Conservation (phyloP, 352 stramenopile species). For the Globisporangium polare region DNA sequence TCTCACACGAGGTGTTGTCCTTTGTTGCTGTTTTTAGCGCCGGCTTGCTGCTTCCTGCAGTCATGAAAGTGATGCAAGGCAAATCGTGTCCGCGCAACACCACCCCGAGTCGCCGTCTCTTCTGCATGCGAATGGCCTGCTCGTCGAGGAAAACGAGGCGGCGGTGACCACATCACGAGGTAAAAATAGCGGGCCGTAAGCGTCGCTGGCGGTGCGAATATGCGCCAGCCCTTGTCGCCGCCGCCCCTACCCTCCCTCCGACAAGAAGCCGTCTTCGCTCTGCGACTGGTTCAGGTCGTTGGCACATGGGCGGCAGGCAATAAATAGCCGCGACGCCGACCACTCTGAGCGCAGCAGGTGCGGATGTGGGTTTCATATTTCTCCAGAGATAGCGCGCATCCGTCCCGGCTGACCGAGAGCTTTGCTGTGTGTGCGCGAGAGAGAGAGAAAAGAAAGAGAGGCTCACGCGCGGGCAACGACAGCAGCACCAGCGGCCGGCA, state of each 20-base stretch:
- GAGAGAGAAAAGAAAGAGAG: not conserved
- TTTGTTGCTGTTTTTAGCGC: not conserved
- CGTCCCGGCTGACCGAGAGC: not conserved
- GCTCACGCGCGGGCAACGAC: not conserved
- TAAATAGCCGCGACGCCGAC: constrained; percentile 5
- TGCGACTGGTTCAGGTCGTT: not conserved
- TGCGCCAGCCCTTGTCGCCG: too few relatives aligned
- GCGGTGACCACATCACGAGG: too few relatives aligned
- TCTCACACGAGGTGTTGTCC: too few relatives aligned
- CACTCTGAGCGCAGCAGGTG: constrained; percentile 2
- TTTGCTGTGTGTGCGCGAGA: not conserved
- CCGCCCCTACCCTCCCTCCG: not conserved
- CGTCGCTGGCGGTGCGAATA: too few relatives aligned
- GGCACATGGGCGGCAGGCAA: not conserved
- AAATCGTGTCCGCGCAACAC: not conserved
- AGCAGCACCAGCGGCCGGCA: not conserved
- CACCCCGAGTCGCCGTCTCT: not conserved
- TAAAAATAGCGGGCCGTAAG: not conserved
- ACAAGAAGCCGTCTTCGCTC: not conserved
- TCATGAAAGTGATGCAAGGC: not conserved
- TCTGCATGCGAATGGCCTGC: not conserved
- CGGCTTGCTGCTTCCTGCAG: not conserved
- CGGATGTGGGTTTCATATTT: not conserved
- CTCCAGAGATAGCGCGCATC: not conserved
- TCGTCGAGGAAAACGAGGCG: not conserved